phyloP scores from a whole-genome alignment of 192 early-diverging fungal genomes.

The Dimargaris xerosporica region DNA sequence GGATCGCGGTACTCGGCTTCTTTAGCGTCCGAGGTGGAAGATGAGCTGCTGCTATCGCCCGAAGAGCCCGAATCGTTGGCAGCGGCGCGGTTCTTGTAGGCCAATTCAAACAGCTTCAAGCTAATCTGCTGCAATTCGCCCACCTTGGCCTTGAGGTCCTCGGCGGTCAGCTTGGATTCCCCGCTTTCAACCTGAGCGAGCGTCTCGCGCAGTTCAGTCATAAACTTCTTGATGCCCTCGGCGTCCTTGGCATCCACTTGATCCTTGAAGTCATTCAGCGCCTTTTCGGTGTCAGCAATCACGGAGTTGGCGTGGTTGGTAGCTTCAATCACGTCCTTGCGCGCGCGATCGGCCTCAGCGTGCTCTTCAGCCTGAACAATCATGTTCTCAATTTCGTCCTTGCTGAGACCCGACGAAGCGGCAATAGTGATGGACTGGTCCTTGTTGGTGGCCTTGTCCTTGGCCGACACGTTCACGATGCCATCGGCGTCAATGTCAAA shows the following conservation, averaged over 20 bases:
- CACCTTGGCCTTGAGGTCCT: slow-evolving; percentile 78
- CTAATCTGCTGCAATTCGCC: slow-evolving; percentile 73
- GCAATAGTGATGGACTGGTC: slow-evolving; percentile 96
- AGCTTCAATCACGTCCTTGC: slow-evolving; percentile 89
- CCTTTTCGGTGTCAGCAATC: slow-evolving; percentile 87
- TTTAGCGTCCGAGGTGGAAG: slow-evolving; percentile 21
- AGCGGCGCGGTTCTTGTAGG: slow-evolving; percentile 69
- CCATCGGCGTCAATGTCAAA: slow-evolving; percentile 99
- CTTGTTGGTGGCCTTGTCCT: slow-evolving; percentile 90
- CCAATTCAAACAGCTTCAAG: slow-evolving; percentile 95
- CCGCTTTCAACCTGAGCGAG: slow-evolving; percentile 52
- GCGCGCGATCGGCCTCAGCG: slow-evolving; percentile 84
- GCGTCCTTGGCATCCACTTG: slow-evolving; percentile 76
- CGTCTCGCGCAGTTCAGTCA: slow-evolving; percentile 64
- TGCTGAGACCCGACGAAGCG: slow-evolving; percentile 82
- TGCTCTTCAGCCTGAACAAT: slow-evolving; percentile 76
- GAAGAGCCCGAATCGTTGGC: slow-evolving; percentile 17
- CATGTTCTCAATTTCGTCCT: slow-evolving; percentile 96
- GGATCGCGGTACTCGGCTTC: slow-evolving; percentile 69
- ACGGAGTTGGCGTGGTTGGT: slow-evolving; percentile 83
- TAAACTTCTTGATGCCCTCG: slow-evolving; percentile 72
- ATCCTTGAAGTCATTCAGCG: slow-evolving; percentile 92
- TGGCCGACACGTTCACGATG: slow-evolving; percentile 93
- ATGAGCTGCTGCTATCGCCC: slow-evolving; percentile 13
- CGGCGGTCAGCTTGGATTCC: slow-evolving; percentile 48